Evolutionary conservation across 768 basidiomycete genomes (phyloP).

Genomic region (Collybiopsis luxurians): DNA sequence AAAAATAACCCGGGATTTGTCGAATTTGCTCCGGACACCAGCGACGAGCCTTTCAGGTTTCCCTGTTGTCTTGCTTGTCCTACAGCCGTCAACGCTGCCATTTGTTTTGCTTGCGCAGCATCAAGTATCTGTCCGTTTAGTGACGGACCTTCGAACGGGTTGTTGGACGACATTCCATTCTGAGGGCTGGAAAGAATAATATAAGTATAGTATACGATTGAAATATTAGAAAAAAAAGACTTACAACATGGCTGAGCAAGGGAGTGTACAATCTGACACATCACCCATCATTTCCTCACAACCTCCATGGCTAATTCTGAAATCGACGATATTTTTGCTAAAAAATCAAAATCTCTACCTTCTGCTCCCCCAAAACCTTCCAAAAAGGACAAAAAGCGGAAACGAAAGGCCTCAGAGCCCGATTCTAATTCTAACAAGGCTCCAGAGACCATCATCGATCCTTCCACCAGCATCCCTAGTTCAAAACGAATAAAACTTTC

Average conservation of each 20-base stretch:
- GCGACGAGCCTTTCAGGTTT: slow-evolving; percentile 18
- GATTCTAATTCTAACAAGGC: neutral
- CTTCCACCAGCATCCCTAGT: slow-evolving; percentile 38
- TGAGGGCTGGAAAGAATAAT: neutral
- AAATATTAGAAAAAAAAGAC: neutral
- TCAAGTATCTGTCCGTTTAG: slow-evolving; percentile 46
- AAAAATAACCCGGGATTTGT: slow-evolving; percentile 69
- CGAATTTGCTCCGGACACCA: slow-evolving; percentile 60
- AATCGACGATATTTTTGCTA: slow-evolving; percentile 84
- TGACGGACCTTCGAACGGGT: slow-evolving; percentile 28
- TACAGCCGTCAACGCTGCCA: slow-evolving; percentile 63
- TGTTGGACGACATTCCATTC: neutral
- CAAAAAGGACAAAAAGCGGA: slow-evolving; percentile 39
- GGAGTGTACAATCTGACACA: neutral
- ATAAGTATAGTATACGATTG: neutral
- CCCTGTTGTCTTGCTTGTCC: slow-evolving; percentile 2
- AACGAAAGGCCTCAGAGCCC: slow-evolving; percentile 12
- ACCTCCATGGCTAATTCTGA: slow-evolving; percentile 55
- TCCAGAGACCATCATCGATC: slow-evolving; percentile 65
- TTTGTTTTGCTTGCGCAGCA: slow-evolving; percentile 72
- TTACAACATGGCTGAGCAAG: slow-evolving; percentile 25
- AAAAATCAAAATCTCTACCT: slow-evolving; percentile 37
- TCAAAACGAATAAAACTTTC: slow-evolving; percentile 36
- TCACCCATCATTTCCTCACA: neutral
- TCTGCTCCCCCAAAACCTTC: slow-evolving; percentile 17